Conservation (phyloP, 1,284 basidiomycete genomes). For the Clitocybe nebularis region DNA sequence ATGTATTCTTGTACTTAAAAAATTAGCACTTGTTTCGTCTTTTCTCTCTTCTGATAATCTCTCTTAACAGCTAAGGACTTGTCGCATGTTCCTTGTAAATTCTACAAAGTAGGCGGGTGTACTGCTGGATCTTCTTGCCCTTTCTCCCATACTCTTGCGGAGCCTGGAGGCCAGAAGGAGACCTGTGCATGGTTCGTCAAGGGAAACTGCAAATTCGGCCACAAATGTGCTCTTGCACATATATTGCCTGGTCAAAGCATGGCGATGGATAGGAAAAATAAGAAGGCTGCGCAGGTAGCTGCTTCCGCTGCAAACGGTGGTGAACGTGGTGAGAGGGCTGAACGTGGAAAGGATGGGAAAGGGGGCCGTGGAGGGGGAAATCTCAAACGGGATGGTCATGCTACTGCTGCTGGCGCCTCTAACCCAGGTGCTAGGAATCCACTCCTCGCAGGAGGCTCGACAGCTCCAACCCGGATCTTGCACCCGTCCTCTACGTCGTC, state of each 20-base stretch:
- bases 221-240: slow-evolving; percentile 95
- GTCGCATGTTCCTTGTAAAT: slow-evolving; percentile 97
- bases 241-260: slow-evolving; percentile 91
- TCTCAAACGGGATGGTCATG: slow-evolving; percentile 20
- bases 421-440: slow-evolving; percentile 30
- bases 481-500: slow-evolving; percentile 31
- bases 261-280: slow-evolving; percentile 98
- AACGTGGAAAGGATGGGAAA: slow-evolving; percentile 36
- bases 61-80: slow-evolving; percentile 71
- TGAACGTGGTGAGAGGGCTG: slow-evolving; percentile 35
- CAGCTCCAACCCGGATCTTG: slow-evolving; percentile 35
- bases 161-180: slow-evolving; percentile 83
- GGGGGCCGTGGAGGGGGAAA: slow-evolving; percentile 21
- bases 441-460: slow-evolving; percentile 44
- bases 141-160: slow-evolving; percentile 76
- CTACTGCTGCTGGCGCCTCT: slow-evolving; percentile 17
- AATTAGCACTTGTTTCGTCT: neutral
- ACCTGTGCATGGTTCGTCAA: slow-evolving; percentile 94
- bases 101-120: slow-evolving; percentile 92
- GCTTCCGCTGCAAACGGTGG: slow-evolving; percentile 46
- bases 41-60: slow-evolving; percentile 5
- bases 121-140: slow-evolving; percentile 94
- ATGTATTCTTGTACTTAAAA: slow-evolving; percentile 9
- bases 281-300: slow-evolving; percentile 87
- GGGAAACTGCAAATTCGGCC: slow-evolving; percentile 97